Evolutionary conservation across 2,329 filamentous ascomycete genomes (phyloP).

Genomic region (Ophiostoma sp.): DNA sequence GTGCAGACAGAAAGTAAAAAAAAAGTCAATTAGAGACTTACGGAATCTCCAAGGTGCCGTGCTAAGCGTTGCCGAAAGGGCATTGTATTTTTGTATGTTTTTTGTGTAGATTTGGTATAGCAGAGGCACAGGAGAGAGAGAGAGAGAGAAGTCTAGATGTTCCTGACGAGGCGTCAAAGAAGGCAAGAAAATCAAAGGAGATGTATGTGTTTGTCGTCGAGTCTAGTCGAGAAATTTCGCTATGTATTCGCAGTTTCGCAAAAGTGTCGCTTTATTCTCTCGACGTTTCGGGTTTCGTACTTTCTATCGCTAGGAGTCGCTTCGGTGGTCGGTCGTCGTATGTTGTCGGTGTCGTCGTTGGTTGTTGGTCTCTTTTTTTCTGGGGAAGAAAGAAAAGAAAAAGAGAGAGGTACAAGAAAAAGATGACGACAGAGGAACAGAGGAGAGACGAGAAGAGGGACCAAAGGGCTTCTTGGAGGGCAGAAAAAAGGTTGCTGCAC

Average conservation of each 20-base stretch:
- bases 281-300: neutral
- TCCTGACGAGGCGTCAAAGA: neutral
- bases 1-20: neutral
- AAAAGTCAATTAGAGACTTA: neutral
- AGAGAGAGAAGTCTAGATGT: neutral
- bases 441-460: neutral
- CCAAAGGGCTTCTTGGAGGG: neutral
- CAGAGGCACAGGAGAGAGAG: neutral
- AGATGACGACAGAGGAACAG: conserved; percentile 4
- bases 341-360: neutral
- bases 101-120: neutral
- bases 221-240: neutral
- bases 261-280: too few relatives aligned
- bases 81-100: conserved; percentile 8
- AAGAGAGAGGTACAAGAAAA: neutral
- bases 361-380: neutral
- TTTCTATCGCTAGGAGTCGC: neutral
- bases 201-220: neutral
- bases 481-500: neutral
- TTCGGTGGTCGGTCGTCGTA: neutral
- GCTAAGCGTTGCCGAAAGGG: conserved; percentile 21
- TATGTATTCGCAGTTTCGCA: neutral
- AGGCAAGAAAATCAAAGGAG: neutral
- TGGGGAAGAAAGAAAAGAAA: neutral
- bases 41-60: conserved; percentile 20